Evolutionary conservation across 495 filamentous ascomycete species (phyloP).

Genomic region (Xylaria intraflava): DNA sequence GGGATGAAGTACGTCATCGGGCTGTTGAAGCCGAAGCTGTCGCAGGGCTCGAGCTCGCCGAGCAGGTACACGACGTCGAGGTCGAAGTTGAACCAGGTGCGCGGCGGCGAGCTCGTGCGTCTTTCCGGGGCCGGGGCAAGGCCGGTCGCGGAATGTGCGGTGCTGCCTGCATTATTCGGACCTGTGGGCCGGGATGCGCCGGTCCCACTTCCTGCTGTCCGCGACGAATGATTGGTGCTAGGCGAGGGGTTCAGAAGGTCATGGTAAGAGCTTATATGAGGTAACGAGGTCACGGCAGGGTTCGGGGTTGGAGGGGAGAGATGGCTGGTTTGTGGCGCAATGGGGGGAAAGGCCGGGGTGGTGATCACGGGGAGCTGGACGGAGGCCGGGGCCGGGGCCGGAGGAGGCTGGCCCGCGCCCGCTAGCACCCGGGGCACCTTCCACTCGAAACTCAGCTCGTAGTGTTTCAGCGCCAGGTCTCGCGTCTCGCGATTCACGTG

Average conservation of each 20-base stretch:
- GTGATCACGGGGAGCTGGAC: not conserved
- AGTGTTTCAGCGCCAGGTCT: slow-evolving; percentile 33
- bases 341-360: too few relatives aligned
- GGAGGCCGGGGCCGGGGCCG: not conserved
- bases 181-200: not conserved
- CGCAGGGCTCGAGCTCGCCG: slow-evolving; percentile 37
- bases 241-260: slow-evolving; percentile 6
- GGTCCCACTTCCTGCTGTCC: not conserved
- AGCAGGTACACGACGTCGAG: slow-evolving; percentile 34
- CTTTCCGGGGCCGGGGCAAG: not conserved
- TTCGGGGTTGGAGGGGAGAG: too few relatives aligned
- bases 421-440: slow-evolving; percentile 27
- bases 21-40: slow-evolving; percentile 34
- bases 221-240: not conserved
- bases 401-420: not conserved
- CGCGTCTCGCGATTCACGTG: slow-evolving; percentile 36
- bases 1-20: slow-evolving; percentile 38
- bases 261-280: slow-evolving; percentile 9
- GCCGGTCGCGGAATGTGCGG: not conserved
- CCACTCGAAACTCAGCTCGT: slow-evolving; percentile 39
- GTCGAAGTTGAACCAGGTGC: slow-evolving; percentile 35
- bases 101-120: slow-evolving; percentile 17
- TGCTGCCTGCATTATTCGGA: not conserved
- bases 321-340: too few relatives aligned
- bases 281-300: not conserved